These are phyloP conservation scores for Castanopsis chinensis DNA, from an alignment of 306 rosid genomes.

Conservation along the genomic window DNA sequence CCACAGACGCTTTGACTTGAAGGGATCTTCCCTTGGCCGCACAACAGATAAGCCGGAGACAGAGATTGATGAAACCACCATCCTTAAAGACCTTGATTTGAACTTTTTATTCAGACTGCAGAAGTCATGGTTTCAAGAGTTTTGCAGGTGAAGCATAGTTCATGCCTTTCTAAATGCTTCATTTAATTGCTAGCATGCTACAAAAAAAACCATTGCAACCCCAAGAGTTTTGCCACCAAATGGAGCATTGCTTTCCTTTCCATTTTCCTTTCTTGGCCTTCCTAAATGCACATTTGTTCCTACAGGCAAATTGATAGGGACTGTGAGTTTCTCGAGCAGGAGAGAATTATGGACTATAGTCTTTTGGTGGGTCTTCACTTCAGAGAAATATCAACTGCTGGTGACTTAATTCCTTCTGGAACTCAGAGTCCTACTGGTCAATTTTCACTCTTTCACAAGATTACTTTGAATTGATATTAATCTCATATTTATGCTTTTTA, in stretches of 20 bases:
- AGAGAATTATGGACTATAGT: conserved; percentile 95
- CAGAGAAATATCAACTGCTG: conserved; percentile 61
- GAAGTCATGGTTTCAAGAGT: conserved; percentile 69
- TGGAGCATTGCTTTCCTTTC: conserved; percentile 5
- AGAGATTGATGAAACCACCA: conserved; percentile 81
- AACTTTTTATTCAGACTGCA: conserved; percentile 75
- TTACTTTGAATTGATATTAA: neutral
- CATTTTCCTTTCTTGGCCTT: neutral
- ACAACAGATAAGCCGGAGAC: conserved; percentile 66
- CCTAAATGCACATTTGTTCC: conserved; percentile 1
- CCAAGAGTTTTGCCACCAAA: neutral
- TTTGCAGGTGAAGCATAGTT: conserved; percentile 58
- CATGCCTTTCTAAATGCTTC: conserved; percentile 8
- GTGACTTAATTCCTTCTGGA: conserved; percentile 55
- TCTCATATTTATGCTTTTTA: neutral
- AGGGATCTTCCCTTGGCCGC: conserved; percentile 93
- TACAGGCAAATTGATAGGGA: conserved; percentile 82
- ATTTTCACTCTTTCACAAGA: conserved; percentile 16
- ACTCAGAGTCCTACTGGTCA: conserved; percentile 51
- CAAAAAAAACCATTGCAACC: neutral
- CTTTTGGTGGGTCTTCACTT: conserved; percentile 84
- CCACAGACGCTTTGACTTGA: conserved; percentile 83
- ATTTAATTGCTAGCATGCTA: neutral
- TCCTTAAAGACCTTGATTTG: conserved; percentile 94
- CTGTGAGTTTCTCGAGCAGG: conserved; percentile 88